Percentiles rank a stretch among this genome's conserved stretches.
Evolutionary conservation across 192 early-diverging fungal species (phyloP).

Genomic region (Phlyctochytrium arcticum): DNA sequence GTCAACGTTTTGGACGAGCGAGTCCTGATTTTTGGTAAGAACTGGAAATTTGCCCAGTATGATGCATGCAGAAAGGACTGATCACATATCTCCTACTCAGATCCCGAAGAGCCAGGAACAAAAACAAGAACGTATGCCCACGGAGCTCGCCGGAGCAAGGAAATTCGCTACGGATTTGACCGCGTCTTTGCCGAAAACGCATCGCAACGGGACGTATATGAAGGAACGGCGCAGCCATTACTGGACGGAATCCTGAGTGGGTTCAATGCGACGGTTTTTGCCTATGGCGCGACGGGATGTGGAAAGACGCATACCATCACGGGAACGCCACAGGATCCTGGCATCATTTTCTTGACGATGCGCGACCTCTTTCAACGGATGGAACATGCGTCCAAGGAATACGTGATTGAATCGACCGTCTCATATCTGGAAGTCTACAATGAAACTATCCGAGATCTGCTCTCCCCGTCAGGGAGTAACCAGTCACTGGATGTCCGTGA

Average conservation of each 20-base stretch:
- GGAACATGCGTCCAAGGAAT: neutral
- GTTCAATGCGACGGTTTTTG: conserved; percentile 89
- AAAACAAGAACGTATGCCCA: conserved; percentile 14
- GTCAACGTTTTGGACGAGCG: conserved; percentile 16
- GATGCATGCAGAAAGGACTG: neutral
- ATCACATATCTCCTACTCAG: conserved; percentile 7
- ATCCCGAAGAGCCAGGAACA: conserved; percentile 13
- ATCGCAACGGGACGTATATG: conserved; percentile 66
- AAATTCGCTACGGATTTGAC: conserved; percentile 76
- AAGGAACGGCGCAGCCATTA: conserved; percentile 64
- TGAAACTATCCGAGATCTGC: conserved; percentile 61
- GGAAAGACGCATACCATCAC: conserved; percentile 88
- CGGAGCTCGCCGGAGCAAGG: conserved; percentile 27
- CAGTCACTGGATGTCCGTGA: conserved; percentile 67
- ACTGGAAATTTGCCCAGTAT: neutral
- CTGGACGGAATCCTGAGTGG: conserved; percentile 69
- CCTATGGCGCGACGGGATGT: conserved; percentile 73
- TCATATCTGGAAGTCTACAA: conserved; percentile 63
- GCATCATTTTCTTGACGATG: conserved; percentile 66
- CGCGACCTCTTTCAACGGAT: conserved; percentile 39
- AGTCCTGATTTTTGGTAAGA: conserved; percentile 16
- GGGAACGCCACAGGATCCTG: conserved; percentile 59
- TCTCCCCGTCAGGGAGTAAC: conserved; percentile 17
- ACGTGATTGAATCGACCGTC: conserved; percentile 31
- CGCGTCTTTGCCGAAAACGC: conserved; percentile 67